These are phyloP conservation scores for Ettlia oleoabundans DNA, from an alignment of 139 green algal species.

Conservation along the genomic window DNA sequence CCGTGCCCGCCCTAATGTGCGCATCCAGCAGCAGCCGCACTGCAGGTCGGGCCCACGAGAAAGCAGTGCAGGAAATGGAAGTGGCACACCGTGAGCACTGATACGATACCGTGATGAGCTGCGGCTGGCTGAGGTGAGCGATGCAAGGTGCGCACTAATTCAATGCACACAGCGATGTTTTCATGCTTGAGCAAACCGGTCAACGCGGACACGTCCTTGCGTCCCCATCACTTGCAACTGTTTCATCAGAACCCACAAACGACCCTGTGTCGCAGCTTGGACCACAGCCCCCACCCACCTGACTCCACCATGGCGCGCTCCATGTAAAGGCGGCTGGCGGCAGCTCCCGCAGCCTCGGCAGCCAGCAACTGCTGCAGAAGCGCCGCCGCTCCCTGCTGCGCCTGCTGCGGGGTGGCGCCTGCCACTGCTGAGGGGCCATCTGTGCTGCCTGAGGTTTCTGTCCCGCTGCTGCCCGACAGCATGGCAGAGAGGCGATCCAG, in stretches of 20 bases:
- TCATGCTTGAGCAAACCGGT: too few relatives aligned
- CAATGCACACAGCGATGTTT: too few relatives aligned
- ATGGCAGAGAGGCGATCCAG: slow-evolving; percentile 9
- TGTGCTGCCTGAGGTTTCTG: neutral
- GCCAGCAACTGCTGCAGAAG: slow-evolving; percentile 1
- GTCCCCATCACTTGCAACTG: too few relatives aligned
- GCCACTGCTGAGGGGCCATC: neutral
- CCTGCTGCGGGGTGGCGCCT: neutral
- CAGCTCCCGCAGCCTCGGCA: slow-evolving; percentile 21
- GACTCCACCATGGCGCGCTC: slow-evolving; percentile 20
- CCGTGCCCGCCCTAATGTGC: slow-evolving; percentile 40
- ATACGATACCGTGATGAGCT: too few relatives aligned
- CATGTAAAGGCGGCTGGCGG: slow-evolving; percentile 39
- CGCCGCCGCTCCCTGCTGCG: neutral
- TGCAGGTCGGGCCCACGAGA: neutral
- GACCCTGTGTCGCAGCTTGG: neutral
- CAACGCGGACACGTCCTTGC: too few relatives aligned
- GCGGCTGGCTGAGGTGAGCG: too few relatives aligned
- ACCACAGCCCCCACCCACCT: neutral
- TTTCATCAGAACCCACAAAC: too few relatives aligned
- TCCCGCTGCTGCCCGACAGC: neutral
- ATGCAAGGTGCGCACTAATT: too few relatives aligned
- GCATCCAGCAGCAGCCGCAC: slow-evolving; percentile 51
- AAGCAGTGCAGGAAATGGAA: neutral
- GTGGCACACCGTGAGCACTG: too few relatives aligned